Percentiles rank a stretch among this genome's conserved stretches.
phyloP scores from a whole-genome alignment of 169 alveolate genomes.

The Plasmodium vivax region DNA sequence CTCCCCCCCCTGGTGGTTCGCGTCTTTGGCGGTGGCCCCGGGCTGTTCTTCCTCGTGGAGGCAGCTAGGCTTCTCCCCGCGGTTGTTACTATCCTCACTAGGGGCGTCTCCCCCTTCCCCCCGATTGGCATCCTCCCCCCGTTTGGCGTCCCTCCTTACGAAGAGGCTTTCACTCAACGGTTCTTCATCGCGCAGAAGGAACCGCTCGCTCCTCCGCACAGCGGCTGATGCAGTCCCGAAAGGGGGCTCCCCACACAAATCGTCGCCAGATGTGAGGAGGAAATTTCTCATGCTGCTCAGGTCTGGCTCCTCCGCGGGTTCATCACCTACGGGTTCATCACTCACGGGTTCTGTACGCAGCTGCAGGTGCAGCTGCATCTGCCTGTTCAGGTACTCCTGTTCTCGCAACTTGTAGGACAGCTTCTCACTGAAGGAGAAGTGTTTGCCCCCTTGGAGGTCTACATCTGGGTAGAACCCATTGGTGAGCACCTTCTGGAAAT shows the following conservation, averaged over 20 bases:
- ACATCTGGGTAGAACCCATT: background rate
- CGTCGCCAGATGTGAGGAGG: background rate
- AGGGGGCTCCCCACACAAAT: background rate
- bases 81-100: background rate
- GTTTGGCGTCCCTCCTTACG: background rate
- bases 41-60: too few species aligned
- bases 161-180: background rate
- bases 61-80: background rate
- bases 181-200: background rate
- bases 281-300: background rate
- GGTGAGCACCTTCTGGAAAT: background rate
- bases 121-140: too few species aligned
- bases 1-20: background rate
- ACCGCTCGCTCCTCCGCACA: background rate
- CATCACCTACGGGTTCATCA: background rate
- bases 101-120: background rate
- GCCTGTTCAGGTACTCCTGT: background rate
- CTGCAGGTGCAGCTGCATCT: background rate
- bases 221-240: background rate
- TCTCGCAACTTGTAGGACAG: slow-evolving; percentile 19
- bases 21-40: background rate
- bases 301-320: background rate
- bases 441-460: background rate
- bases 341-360: too few species aligned
- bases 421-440: slow-evolving; percentile 23